Base-by-base conservation (phyloP, 108 stramenopile genomes). In the Cyclotella atomus region DNA sequence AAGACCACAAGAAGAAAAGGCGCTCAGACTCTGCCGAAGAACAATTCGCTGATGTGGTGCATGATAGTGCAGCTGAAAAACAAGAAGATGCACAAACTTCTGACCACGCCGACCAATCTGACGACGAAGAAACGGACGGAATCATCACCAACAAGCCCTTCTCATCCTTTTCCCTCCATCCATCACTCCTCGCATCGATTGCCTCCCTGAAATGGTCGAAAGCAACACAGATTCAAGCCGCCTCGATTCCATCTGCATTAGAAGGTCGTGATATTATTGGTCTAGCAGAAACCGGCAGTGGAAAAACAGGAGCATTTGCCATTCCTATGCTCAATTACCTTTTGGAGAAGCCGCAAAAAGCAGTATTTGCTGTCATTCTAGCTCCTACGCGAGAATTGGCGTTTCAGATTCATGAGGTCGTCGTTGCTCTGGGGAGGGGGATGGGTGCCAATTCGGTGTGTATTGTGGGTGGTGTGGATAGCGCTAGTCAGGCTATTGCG, bases 351-450 rank as follows among this genome's bases (percentile, higher is more conserved):
- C 93, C 93, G 12, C 83, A 77, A 61, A 77, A 77, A 41, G 61
- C 71, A 25, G 93, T 89, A 35, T 91, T 95, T 80, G 98, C 95
- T 8, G 83, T 96, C 32, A 87, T 99, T 33, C 74, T 99, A 36
- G 96, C 98, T 29, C 99, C 99, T 1, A 99, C 99, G 6, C 87
- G 99, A 8, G 99, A 99, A 85, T 86, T 99, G 68, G 99, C 99
- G 10, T 98, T 99, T 85, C 99, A 99, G 74, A 99, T 99, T 65
- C 94, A 97, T 59, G 94, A 98, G 82, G 97, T 98, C 24, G 82
- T 95, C 49, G 91, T 95, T 27, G 98, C 93, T 9, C 84, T 99
- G 36, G 98, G 98, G 50, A 65, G 75, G 32, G 76, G 85, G 27
- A 97, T 99, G 50, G 95, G 97, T 2, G 92, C 97, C 32, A 92